Percentiles rank a stretch among this genome's conserved stretches.
phyloP scores from a whole-genome alignment of 1,284 basidiomycete genomes.

The Exobasidium rhododendri region DNA sequence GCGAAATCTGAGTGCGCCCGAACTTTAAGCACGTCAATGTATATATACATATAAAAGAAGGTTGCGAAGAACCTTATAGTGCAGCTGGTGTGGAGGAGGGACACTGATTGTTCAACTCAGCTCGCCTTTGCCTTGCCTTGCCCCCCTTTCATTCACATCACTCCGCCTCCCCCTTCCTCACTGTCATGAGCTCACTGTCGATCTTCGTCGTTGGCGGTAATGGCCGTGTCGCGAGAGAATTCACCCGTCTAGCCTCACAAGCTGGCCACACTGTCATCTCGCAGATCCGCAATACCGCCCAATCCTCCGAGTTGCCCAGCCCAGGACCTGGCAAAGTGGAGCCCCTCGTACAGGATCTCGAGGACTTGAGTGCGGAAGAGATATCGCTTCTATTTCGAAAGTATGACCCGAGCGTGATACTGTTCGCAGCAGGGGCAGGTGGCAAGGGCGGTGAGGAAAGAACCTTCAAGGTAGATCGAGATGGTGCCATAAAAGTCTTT shows the following conservation, averaged over 20 bases:
- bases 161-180: no score
- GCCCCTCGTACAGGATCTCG: slow-evolving; percentile 65
- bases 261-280: slow-evolving; percentile 33
- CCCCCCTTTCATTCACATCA: neutral
- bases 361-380: slow-evolving; percentile 60
- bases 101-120: neutral
- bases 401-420: slow-evolving; percentile 61
- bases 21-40: no score
- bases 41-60: no score
- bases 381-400: slow-evolving; percentile 61
- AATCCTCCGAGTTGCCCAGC: slow-evolving; percentile 32
- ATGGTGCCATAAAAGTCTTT: slow-evolving; percentile 66
- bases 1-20: no score
- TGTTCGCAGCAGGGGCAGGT: slow-evolving; percentile 69
- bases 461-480: slow-evolving; percentile 68
- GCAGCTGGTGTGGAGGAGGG: no score
- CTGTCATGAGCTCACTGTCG: neutral
- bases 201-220: slow-evolving; percentile 40
- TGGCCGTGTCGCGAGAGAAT: slow-evolving; percentile 39
- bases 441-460: slow-evolving; percentile 66
- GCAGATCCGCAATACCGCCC: slow-evolving; percentile 35
- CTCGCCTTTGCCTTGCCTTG: neutral
- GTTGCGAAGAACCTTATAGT: no score
- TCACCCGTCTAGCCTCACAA: slow-evolving; percentile 31
- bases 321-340: slow-evolving; percentile 54